These are phyloP conservation scores for Tripterygium wilfordii DNA, from an alignment of 177 flowering plant genomes.

Conservation along the genomic window DNA sequence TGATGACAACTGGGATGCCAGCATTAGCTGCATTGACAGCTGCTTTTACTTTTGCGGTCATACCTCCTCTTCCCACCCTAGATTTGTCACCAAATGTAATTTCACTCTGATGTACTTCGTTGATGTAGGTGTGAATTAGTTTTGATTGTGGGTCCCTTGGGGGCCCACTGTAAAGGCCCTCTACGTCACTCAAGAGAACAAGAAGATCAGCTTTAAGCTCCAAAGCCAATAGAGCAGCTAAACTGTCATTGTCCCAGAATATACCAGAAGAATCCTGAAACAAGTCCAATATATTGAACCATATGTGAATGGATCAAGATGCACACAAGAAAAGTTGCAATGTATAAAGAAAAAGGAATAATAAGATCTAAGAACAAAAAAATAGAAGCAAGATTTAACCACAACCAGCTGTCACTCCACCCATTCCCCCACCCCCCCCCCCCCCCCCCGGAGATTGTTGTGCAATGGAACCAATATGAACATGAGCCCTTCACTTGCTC, in stretches of 20 bases:
- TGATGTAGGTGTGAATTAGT: constrained; percentile 76
- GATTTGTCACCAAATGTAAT: constrained; percentile 98
- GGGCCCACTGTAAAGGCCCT: constrained; percentile 93
- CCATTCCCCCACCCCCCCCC: too few species aligned
- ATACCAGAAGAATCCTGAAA: constrained; percentile 97
- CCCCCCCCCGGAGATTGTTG: too few species aligned
- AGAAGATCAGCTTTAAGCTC: constrained; percentile 95
- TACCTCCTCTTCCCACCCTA: constrained; percentile 95
- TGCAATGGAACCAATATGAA: too few species aligned
- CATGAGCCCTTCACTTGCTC: too few species aligned
- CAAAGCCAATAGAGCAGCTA: constrained; percentile 85
- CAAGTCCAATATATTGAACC: too few species aligned
- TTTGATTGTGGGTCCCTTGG: constrained; percentile 85
- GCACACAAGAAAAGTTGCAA: too few species aligned
- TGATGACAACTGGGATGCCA: constrained; percentile 90
- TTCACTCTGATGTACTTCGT: constrained; percentile 63
- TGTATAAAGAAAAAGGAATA: too few species aligned
- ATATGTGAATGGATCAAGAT: too few species aligned
- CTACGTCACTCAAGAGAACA: constrained; percentile 91
- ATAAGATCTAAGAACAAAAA: too few species aligned
- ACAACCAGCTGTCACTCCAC: too few species aligned
- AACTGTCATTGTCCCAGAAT: constrained; percentile 99
- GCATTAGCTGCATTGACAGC: constrained; percentile 81
- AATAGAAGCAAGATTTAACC: too few species aligned
- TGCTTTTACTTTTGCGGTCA: constrained; percentile 98